Base-by-base conservation (phyloP, 2,329 filamentous ascomycete genomes). In the Ceratocystiopsis brevicomis region DNA sequence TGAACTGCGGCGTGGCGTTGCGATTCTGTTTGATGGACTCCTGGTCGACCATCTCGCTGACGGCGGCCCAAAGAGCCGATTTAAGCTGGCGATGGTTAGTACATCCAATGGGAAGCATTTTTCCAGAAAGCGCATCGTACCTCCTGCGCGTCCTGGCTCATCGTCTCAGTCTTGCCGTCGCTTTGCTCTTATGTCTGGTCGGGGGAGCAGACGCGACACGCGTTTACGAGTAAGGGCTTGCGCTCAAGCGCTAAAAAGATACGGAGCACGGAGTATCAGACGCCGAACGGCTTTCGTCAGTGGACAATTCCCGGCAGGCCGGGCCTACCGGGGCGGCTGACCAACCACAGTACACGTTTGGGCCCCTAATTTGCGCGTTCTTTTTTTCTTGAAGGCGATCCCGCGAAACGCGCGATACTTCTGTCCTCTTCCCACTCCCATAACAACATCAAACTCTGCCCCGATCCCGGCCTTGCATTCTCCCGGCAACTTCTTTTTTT, bases 1-100 rank as follows among this genome's bases (percentile, higher is more conserved):
- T 92, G 59, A 92, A 94, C 55, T 93, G 85, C 2, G 84, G 84
- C 21, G 88, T 94, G 8, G 87, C 84, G 59, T 93, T 95, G 49
- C 84, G 71, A 55, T 82, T 76, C 25, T 78, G 66, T 45, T 71
- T 67, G 30, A 85, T 63, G 16, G 77, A 79, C 56, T 93, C 81
- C 50, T 88, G 78, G 57, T 96, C 88, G 49, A 94, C 82, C 47
- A 92, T 88, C 57, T 85, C 81, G 51, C 84, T 83, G 47, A 93
- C 73, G 19, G 78, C 73, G 54, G 80, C 80, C 85, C 85, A 93
- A 19, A 93, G 72, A 14, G 82, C 81, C 34, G 81, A 76, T 66
- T 92, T 92, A 53, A 90, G 72, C 49, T 79, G 77, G 30, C 6
- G 9, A 37, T 37, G 40, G 25, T 34, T 34, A 14, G 33, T n/a